Evolutionary conservation across 306 rosid species (phyloP).

Genomic region (peach (Prunus persica)): DNA sequence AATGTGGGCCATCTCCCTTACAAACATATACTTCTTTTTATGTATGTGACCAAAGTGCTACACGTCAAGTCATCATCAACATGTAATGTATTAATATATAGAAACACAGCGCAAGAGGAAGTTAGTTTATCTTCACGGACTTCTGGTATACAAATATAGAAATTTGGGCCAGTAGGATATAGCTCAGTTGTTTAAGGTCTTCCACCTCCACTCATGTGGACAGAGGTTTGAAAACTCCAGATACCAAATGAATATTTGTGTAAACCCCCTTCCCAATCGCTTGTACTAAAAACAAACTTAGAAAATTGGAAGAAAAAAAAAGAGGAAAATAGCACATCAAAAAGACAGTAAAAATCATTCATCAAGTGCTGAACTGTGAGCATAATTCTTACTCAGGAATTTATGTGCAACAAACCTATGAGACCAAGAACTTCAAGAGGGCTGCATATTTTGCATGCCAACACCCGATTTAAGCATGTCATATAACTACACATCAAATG

Average conservation of each 20-base stretch:
- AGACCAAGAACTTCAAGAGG: too few species aligned
- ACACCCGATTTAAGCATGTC: background rate
- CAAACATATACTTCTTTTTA: background rate
- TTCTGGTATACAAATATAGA: too few species aligned
- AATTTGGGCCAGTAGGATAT: too few species aligned
- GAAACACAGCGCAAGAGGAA: too few species aligned
- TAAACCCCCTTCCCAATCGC: too few species aligned
- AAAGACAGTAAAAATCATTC: background rate
- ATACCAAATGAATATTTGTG: too few species aligned
- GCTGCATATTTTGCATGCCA: too few species aligned
- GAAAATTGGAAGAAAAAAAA: background rate
- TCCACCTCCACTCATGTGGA: too few species aligned
- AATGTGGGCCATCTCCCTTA: conserved; percentile 1
- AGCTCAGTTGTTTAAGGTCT: too few species aligned
- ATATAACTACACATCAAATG: background rate
- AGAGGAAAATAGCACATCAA: background rate
- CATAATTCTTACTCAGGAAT: background rate
- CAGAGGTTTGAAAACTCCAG: too few species aligned
- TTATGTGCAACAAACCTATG: background rate
- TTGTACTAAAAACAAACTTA: too few species aligned
- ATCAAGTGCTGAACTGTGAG: background rate
- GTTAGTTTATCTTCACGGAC: too few species aligned
- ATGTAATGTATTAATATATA: background rate
- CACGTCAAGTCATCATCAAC: background rate
- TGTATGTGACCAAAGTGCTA: background rate